Percentiles rank a stretch among this genome's conserved stretches.
These are phyloP conservation scores for Viridothelium virens DNA, from an alignment of 495 filamentous ascomycete species.

Conservation along the genomic window DNA sequence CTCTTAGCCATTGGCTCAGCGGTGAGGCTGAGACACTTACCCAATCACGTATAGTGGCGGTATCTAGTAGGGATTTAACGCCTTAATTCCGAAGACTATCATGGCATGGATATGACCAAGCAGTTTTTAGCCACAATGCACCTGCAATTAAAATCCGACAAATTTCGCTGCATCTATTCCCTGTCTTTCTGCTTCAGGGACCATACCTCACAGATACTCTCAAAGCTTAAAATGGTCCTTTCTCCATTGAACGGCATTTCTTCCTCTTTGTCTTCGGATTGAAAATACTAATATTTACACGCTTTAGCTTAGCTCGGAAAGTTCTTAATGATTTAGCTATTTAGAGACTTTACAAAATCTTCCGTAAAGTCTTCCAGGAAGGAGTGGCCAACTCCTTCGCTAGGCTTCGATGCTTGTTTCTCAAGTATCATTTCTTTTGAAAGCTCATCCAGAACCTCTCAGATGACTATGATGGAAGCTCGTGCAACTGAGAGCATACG, in stretches of 20 bases:
- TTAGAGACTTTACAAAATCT: not conserved
- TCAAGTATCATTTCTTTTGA: not conserved
- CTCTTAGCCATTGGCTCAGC: too few species aligned
- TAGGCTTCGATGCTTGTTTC: not conserved
- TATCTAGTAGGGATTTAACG: too few species aligned
- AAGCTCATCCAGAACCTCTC: not conserved
- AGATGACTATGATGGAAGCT: slow-evolving; percentile 1
- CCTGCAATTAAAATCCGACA: too few species aligned
- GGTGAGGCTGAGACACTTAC: too few species aligned
- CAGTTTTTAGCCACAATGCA: too few species aligned
- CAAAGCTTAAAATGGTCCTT: not conserved
- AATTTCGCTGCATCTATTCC: too few species aligned
- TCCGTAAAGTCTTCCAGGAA: not conserved
- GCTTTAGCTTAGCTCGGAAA: not conserved
- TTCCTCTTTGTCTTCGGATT: not conserved
- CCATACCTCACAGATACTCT: not conserved
- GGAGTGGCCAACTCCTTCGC: not conserved
- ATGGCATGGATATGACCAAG: too few species aligned
- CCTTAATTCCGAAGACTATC: too few species aligned
- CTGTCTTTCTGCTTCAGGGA: too few species aligned
- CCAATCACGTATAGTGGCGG: too few species aligned
- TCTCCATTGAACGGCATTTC: not conserved
- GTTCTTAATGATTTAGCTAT: not conserved
- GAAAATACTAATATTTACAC: not conserved
- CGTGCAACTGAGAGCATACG: not conserved